Evolutionary conservation across 352 stramenopile genomes (phyloP).

Genomic region (Plasmopara muralis): DNA sequence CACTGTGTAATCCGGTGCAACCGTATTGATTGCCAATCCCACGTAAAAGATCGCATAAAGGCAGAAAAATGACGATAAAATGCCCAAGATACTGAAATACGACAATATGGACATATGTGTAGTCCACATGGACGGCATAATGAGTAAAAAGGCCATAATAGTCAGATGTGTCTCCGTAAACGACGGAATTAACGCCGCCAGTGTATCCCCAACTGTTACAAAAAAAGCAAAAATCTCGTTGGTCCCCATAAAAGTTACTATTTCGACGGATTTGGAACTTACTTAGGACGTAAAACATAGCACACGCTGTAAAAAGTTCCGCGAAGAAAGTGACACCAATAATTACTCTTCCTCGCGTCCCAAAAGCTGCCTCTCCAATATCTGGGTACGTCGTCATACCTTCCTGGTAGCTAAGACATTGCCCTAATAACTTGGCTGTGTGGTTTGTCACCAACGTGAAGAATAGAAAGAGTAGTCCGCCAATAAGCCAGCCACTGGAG

Average conservation of each 20-base stretch:
- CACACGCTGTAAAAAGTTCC: conserved; percentile 73
- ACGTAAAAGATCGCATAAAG: conserved; percentile 73
- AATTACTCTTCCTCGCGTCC: conserved; percentile 53
- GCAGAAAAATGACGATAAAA: conserved; percentile 79
- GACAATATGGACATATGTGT: conserved; percentile 76
- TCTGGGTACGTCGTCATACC: conserved; percentile 81
- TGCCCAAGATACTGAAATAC: conserved; percentile 79
- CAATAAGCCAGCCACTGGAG: conserved; percentile 66
- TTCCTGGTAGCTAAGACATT: conserved; percentile 74
- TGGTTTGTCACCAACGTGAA: conserved; percentile 83
- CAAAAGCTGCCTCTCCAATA: conserved; percentile 77
- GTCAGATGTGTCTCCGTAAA: conserved; percentile 53
- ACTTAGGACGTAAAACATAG: conserved; percentile 80
- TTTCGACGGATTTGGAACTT: conserved; percentile 12
- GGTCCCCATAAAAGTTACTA: background rate
- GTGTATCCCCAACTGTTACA: conserved; percentile 59
- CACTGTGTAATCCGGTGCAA: conserved; percentile 24
- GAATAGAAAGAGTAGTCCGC: conserved; percentile 70
- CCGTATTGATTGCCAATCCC: conserved; percentile 49
- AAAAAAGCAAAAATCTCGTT: background rate
- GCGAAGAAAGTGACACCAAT: conserved; percentile 79
- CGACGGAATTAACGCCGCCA: conserved; percentile 62
- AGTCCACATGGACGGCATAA: conserved; percentile 80
- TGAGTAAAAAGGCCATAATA: conserved; percentile 59
- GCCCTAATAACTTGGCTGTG: conserved; percentile 76